These are phyloP conservation scores for Debaryomyces robertsiae DNA, from an alignment of 1,139 yeast genomes.

Conservation along the genomic window DNA sequence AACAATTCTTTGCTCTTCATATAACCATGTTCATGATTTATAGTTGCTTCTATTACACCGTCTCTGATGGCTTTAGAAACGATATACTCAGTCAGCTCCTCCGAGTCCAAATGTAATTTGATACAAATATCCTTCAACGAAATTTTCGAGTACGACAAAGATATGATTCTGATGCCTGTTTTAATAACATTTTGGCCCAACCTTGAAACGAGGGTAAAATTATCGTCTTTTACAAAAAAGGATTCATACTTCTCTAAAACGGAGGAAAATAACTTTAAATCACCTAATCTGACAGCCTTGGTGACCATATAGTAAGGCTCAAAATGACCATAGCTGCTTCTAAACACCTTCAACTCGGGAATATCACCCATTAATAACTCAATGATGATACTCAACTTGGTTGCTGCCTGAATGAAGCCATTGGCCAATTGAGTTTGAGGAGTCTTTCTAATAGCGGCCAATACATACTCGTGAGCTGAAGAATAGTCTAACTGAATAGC, in stretches of 20 bases:
- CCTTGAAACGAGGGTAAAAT: conserved; percentile 81
- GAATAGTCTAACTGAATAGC: conserved; percentile 94
- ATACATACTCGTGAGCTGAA: conserved; percentile 84
- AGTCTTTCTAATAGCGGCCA: conserved; percentile 94
- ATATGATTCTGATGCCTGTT: conserved; percentile 94
- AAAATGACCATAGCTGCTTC: conserved; percentile 58
- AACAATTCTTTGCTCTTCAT: conserved; percentile 88
- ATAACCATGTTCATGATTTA: conserved; percentile 87
- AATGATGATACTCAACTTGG: conserved; percentile 83
- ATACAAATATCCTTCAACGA: conserved; percentile 89
- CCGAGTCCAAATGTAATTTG: conserved; percentile 88
- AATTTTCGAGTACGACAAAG: conserved; percentile 87
- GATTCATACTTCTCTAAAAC: conserved; percentile 69
- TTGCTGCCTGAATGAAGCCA: conserved; percentile 89
- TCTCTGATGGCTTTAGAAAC: conserved; percentile 97
- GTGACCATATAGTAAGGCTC: conserved; percentile 86
- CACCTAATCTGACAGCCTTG: conserved; percentile 91
- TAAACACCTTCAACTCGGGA: conserved; percentile 87
- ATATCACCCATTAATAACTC: conserved; percentile 96
- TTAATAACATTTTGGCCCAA: conserved; percentile 96
- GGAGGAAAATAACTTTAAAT: conserved; percentile 75
- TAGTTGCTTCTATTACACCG: conserved; percentile 94
- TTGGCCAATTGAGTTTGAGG: conserved; percentile 86
- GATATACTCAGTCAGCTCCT: conserved; percentile 94
- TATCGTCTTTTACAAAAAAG: conserved; percentile 72